These are phyloP conservation scores for Microstegium vimineum DNA, from an alignment of 176 grass and related monocot species.

Conservation along the genomic window DNA sequence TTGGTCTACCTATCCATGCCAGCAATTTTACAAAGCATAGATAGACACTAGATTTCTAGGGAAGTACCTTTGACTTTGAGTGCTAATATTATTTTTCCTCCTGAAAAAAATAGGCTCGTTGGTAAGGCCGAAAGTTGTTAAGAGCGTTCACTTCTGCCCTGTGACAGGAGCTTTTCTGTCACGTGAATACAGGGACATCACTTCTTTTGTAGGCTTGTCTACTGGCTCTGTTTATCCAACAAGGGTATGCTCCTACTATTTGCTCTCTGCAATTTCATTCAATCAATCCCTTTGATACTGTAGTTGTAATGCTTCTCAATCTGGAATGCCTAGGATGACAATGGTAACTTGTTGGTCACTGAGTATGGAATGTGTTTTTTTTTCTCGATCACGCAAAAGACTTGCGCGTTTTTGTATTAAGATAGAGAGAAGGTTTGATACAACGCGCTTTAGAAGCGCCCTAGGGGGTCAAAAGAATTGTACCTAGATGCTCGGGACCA, in stretches of 20 bases:
- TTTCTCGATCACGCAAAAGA: too few relatives aligned
- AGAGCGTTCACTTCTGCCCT: constrained; percentile 92
- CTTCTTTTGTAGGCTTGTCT: constrained; percentile 79
- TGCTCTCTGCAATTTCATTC: neutral
- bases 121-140: constrained; percentile 90
- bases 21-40: neutral
- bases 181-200: constrained; percentile 93
- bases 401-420: too few relatives aligned
- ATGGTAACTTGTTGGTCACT: constrained; percentile 83
- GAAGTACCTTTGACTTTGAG: neutral
- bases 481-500: too few relatives aligned
- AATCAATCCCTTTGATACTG: neutral
- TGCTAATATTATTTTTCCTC: constrained; percentile 9
- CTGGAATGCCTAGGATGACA: constrained; percentile 67
- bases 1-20: neutral
- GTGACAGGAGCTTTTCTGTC: constrained; percentile 50
- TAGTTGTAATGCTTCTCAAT: constrained; percentile 9
- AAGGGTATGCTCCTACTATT: constrained; percentile 49
- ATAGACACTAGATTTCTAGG: neutral
- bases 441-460: too few relatives aligned
- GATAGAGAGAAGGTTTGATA: too few relatives aligned
- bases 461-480: too few relatives aligned
- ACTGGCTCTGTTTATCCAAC: constrained; percentile 98
- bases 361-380: constrained; percentile 97
- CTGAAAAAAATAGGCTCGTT: constrained; percentile 58